Conservation (phyloP, 495 filamentous ascomycete genomes). For the Aspergillus hancockii region DNA sequence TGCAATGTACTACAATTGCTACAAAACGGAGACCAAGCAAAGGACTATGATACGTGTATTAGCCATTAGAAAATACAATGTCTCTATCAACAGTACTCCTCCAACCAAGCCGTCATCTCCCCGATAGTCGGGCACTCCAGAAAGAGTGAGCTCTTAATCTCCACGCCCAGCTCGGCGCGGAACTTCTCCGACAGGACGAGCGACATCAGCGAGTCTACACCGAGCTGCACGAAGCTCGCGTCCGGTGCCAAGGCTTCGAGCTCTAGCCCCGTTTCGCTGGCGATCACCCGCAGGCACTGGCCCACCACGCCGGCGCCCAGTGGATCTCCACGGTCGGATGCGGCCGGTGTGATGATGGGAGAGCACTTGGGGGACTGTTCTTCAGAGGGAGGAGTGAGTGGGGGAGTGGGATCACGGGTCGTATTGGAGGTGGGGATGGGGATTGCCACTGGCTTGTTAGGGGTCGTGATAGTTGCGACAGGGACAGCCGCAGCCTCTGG, state of each 20-base stretch:
- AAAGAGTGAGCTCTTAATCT: constrained; percentile 38
- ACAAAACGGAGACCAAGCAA: too few species aligned
- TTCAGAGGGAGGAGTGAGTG: too few species aligned
- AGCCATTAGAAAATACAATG: neutral
- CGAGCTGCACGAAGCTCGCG: constrained; percentile 17
- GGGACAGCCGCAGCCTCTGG: too few species aligned
- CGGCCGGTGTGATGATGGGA: too few species aligned
- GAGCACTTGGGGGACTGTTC: too few species aligned
- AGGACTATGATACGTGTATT: too few species aligned
- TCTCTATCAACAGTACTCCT: constrained; percentile 9
- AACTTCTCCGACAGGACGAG: constrained; percentile 42
- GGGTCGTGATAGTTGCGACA: too few species aligned
- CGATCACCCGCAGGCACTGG: constrained; percentile 10
- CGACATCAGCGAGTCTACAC: constrained; percentile 36
- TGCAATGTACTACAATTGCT: too few species aligned
- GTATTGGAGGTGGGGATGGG: too few species aligned
- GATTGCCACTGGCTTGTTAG: too few species aligned
- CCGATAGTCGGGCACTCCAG: constrained; percentile 42
- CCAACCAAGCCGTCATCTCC: constrained; percentile 35
- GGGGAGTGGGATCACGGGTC: too few species aligned
- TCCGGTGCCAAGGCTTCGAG: constrained; percentile 11
- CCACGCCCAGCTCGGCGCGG: constrained; percentile 30
- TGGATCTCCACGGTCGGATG: too few species aligned
- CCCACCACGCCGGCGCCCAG: neutral
- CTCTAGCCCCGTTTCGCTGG: constrained; percentile 15